These are phyloP conservation scores for Musa itinerans DNA, from an alignment of 176 grass and related monocot genomes.

Conservation along the genomic window DNA sequence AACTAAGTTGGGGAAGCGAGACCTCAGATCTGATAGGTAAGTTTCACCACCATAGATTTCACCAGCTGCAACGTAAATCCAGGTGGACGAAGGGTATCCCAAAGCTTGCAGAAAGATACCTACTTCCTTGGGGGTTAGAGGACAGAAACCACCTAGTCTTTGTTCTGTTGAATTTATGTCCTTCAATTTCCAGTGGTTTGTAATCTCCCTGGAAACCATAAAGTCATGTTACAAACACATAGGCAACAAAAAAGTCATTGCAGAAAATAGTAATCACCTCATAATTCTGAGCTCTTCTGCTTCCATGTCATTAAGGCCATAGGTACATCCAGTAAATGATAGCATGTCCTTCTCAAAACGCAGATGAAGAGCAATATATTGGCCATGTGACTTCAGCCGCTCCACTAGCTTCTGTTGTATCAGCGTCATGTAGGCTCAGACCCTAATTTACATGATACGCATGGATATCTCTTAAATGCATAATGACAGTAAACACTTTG, in stretches of 20 bases:
- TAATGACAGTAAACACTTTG: constrained; percentile 7
- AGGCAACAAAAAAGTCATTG: not conserved
- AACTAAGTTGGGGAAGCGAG: constrained; percentile 76
- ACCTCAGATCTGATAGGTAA: constrained; percentile 70
- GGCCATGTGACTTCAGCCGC: constrained; percentile 52
- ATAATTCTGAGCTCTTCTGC: constrained; percentile 67
- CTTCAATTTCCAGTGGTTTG: constrained; percentile 94
- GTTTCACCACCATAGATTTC: constrained; percentile 93
- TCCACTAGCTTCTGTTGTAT: constrained; percentile 96
- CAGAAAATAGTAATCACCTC: constrained; percentile 31
- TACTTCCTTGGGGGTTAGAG: constrained; percentile 73
- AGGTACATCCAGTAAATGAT: constrained; percentile 84
- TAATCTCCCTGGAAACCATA: constrained; percentile 49
- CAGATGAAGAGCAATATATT: constrained; percentile 84
- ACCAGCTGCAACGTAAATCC: constrained; percentile 89
- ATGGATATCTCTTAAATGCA: constrained; percentile 21
- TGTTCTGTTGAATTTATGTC: constrained; percentile 84
- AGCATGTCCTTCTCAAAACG: constrained; percentile 99
- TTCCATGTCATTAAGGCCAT: constrained; percentile 55
- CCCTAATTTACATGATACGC: constrained; percentile 48
- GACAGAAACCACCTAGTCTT: constrained; percentile 67
- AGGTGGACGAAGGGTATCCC: constrained; percentile 73
- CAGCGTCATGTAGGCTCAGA: constrained; percentile 79
- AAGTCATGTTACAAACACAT: not conserved
- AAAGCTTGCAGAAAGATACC: constrained; percentile 67